These are phyloP conservation scores for Scheffersomyces stambukii DNA, from an alignment of 1,139 yeast species.

Conservation along the genomic window DNA sequence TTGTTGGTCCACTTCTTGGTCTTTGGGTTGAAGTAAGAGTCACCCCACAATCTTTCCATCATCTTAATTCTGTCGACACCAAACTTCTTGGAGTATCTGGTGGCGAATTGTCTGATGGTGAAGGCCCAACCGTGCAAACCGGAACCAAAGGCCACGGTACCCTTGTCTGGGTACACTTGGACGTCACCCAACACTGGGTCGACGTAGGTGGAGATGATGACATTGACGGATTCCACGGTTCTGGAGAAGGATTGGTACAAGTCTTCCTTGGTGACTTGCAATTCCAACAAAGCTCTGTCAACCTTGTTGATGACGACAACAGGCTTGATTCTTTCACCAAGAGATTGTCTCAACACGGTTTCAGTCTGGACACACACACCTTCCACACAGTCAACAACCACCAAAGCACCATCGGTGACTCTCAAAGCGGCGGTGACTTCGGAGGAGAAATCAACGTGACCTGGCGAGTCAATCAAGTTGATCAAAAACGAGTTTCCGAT, in stretches of 20 bases:
- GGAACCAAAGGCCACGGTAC: slow-evolving; percentile 99
- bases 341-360: slow-evolving; percentile 98
- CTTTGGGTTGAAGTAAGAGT: slow-evolving; percentile 99
- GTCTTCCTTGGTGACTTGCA: slow-evolving; percentile 98
- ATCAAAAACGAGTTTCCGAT: slow-evolving; percentile 92
- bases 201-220: slow-evolving; percentile 91
- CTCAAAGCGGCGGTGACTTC: slow-evolving; percentile 99
- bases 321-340: slow-evolving; percentile 99
- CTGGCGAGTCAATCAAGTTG: slow-evolving; percentile 99
- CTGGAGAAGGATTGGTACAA: slow-evolving; percentile 97
- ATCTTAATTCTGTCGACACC: slow-evolving; percentile 98
- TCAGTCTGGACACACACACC: slow-evolving; percentile 99
- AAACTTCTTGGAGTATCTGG: slow-evolving; percentile 97
- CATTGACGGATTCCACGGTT: slow-evolving; percentile 99
- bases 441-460: slow-evolving; percentile 99
- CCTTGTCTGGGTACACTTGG: slow-evolving; percentile 98
- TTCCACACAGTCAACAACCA: slow-evolving; percentile 98
- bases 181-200: slow-evolving; percentile 91
- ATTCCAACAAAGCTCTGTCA: slow-evolving; percentile 98
- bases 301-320: slow-evolving; percentile 98
- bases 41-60: slow-evolving; percentile 99
- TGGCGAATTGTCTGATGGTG: slow-evolving; percentile 98
- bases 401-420: slow-evolving; percentile 99
- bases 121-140: slow-evolving; percentile 99
- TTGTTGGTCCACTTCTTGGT: slow-evolving; percentile 99